These are phyloP conservation scores for Turritis glabra DNA, from an alignment of 345 rosid species.

Conservation along the genomic window DNA sequence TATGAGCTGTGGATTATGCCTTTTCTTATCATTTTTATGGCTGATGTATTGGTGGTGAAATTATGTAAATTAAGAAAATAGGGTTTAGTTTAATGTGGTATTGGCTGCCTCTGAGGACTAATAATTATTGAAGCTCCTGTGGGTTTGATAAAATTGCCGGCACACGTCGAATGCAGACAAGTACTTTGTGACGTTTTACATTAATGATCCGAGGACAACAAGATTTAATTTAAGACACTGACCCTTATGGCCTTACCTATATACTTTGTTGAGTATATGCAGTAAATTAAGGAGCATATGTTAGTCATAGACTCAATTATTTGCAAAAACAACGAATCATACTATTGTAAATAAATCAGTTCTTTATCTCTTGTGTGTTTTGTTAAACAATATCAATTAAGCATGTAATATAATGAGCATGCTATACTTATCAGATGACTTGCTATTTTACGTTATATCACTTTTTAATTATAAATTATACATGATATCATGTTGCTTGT, in stretches of 20 bases:
- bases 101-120: slow-evolving; percentile 38
- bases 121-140: slow-evolving; percentile 22
- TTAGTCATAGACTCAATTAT: not conserved
- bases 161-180: slow-evolving; percentile 16
- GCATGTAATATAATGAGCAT: not conserved
- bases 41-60: not conserved
- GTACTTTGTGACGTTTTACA: slow-evolving; percentile 17
- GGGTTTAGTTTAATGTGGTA: not conserved
- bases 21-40: not conserved
- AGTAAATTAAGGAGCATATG: not conserved
- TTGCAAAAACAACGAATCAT: not conserved
- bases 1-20: not conserved
- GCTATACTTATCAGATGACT: not conserved
- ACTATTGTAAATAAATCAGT: not conserved
- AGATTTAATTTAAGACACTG: slow-evolving; percentile 9
- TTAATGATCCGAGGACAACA: slow-evolving; percentile 17
- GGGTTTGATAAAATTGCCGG: slow-evolving; percentile 28
- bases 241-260: slow-evolving; percentile 2
- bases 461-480: too few relatives aligned
- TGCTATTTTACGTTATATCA: not conserved
- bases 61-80: not conserved
- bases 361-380: not conserved
- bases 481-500: not conserved
- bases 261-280: not conserved
- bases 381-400: not conserved